phyloP scores from a whole-genome alignment of 164 flowering plant species.

The Stephania yunnanensis region DNA sequence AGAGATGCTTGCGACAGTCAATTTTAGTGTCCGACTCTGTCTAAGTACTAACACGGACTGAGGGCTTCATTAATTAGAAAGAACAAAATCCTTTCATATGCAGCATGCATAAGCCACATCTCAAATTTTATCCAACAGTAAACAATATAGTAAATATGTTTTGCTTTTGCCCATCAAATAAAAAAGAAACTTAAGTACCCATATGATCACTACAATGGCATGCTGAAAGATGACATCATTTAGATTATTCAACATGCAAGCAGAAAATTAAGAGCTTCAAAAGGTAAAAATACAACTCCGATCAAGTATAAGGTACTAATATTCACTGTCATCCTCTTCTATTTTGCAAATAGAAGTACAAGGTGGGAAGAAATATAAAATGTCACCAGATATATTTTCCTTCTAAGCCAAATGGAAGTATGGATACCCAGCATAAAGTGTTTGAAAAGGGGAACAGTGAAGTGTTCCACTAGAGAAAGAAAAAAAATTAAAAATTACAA shows the following conservation, averaged over 20 bases:
- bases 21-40: not conserved
- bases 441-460: not conserved
- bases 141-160: not conserved
- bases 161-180: not conserved
- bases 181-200: not conserved
- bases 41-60: not conserved
- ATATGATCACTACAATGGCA: no score
- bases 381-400: no score
- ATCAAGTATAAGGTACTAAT: no score
- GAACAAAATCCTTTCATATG: not conserved
- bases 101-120: not conserved
- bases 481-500: no score
- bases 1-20: no score
- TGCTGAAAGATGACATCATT: no score
- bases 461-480: not conserved
- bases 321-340: not conserved
- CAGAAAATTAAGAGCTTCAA: no score
- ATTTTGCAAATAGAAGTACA: no score
- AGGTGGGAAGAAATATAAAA: not conserved
- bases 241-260: no score
- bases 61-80: not conserved
- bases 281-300: no score
- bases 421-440: not conserved
- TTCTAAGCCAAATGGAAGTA: not conserved
- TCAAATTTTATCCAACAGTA: not conserved